phyloP scores from a whole-genome alignment of 768 basidiomycete species.

The Dacryopinax spathularia region DNA sequence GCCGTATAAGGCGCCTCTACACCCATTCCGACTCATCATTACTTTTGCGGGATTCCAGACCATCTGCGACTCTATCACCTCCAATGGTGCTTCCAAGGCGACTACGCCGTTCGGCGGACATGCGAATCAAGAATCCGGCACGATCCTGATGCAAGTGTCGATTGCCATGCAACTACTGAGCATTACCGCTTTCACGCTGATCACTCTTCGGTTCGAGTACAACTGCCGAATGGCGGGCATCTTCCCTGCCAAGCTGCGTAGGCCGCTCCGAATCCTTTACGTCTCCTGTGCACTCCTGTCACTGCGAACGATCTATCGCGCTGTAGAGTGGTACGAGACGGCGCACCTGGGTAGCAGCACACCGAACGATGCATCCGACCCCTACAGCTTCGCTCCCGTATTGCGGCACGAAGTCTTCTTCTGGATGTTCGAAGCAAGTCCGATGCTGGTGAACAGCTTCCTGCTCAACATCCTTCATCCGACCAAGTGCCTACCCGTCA shows the following conservation, averaged over 20 bases:
- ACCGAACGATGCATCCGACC: neutral
- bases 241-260: neutral
- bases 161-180: neutral
- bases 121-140: neutral
- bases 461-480: conserved; percentile 1
- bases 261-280: neutral
- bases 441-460: neutral
- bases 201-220: neutral
- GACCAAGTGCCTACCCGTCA: neutral
- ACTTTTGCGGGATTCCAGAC: neutral
- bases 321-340: neutral
- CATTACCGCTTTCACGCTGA: neutral
- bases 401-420: neutral
- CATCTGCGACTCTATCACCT: neutral
- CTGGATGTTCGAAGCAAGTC: neutral
- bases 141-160: neutral
- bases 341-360: too few species aligned
- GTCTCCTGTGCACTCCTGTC: neutral
- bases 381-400: neutral
- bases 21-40: neutral
- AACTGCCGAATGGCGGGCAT: neutral
- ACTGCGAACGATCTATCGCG: neutral
- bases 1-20: neutral
- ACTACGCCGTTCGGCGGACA: neutral
- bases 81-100: neutral